Evolutionary conservation across 108 stramenopile genomes (phyloP).

Genomic region (Bacterosira constricta): DNA sequence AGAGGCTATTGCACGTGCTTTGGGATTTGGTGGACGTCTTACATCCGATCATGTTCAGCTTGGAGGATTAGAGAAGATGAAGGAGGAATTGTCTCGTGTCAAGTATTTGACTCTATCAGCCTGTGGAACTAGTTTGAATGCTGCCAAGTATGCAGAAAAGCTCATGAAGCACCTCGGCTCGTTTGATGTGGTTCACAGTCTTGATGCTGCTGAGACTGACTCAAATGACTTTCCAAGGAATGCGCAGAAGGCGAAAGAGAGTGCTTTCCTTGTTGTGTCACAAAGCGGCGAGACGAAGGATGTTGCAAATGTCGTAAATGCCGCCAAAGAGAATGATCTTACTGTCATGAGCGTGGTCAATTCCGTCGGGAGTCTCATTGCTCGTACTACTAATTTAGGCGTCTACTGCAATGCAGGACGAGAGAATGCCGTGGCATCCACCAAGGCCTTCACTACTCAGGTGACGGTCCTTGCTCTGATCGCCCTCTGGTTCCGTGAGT

Average conservation of each 20-base stretch:
- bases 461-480: constrained; percentile 97
- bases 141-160: constrained; percentile 94
- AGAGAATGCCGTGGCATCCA: constrained; percentile 99
- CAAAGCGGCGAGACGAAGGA: constrained; percentile 99
- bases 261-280: constrained; percentile 92
- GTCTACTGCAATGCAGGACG: constrained; percentile 99
- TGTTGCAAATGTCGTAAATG: constrained; percentile 87
- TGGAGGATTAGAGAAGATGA: constrained; percentile 88
- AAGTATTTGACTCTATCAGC: constrained; percentile 89
- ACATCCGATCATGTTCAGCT: constrained; percentile 70
- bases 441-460: constrained; percentile 99
- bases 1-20: constrained; percentile 82
- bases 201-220: constrained; percentile 95
- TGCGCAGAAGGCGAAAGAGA: constrained; percentile 40
- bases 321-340: constrained; percentile 85
- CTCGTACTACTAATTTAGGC: constrained; percentile 94
- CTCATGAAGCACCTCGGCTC: constrained; percentile 97
- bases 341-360: constrained; percentile 95
- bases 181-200: constrained; percentile 85
- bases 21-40: constrained; percentile 90
- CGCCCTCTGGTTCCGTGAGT: constrained; percentile 95
- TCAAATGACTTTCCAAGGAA: constrained; percentile 82
- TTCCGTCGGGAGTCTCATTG: constrained; percentile 97
- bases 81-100: constrained; percentile 68
- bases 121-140: constrained; percentile 96